Percentiles rank a stretch among this genome's conserved stretches.
Evolutionary conservation across 1,139 yeast species (phyloP).

Genomic region (Yamadazyma spencermartinsiae): DNA sequence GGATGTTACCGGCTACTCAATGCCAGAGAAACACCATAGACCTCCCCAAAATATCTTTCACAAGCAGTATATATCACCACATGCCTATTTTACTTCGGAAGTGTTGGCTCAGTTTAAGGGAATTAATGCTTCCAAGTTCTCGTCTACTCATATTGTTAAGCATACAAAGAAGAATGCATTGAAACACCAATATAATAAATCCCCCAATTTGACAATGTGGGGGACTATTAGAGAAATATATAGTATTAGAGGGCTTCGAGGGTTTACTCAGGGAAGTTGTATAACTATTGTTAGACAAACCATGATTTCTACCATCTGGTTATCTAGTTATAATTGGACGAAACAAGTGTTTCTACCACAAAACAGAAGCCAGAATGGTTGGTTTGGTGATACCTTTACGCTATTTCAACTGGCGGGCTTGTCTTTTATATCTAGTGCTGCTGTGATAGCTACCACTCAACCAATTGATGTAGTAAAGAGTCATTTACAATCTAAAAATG

Average conservation of each 20-base stretch:
- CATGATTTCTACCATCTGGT: constrained; percentile 77
- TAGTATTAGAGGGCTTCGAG: constrained; percentile 68
- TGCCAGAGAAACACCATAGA: constrained; percentile 26
- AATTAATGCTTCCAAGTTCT: constrained; percentile 26
- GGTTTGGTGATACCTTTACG: constrained; percentile 51
- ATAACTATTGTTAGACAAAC: constrained; percentile 82
- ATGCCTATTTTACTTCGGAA: constrained; percentile 43
- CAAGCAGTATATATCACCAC: constrained; percentile 46
- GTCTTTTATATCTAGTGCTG: constrained; percentile 58
- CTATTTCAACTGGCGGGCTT: constrained; percentile 46
- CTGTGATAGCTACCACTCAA: constrained; percentile 79
- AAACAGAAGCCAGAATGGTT: constrained; percentile 39
- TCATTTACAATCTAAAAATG: constrained; percentile 80
- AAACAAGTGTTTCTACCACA: constrained; percentile 69
- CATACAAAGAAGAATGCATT: constrained; percentile 26
- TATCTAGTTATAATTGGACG: constrained; percentile 76
- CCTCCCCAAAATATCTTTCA: constrained; percentile 25
- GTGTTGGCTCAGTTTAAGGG: constrained; percentile 31
- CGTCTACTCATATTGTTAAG: constrained; percentile 18
- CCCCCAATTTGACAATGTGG: constrained; percentile 55
- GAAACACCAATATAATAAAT: constrained; percentile 43
- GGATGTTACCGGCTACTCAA: constrained; percentile 30
- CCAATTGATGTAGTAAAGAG: constrained; percentile 91
- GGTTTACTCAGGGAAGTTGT: constrained; percentile 78
- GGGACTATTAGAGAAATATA: constrained; percentile 68